phyloP scores from a whole-genome alignment of 768 basidiomycete genomes.

The Dictyophora rubrovolvata region DNA sequence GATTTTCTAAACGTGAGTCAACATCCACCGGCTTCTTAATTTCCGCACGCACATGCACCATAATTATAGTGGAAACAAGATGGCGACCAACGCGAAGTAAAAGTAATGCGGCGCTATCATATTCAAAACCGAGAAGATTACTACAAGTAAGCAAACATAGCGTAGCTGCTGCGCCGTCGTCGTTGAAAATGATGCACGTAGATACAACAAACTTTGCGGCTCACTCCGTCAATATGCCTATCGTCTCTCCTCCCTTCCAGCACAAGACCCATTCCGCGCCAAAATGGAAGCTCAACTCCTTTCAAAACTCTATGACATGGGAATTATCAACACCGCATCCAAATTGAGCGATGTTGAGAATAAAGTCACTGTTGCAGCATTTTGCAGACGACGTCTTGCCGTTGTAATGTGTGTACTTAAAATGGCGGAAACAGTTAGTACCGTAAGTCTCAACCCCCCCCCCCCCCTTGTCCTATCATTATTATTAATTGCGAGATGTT shows the following conservation, averaged over 20 bases:
- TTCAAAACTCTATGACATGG: constrained; percentile 95
- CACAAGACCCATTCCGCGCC: constrained; percentile 78
- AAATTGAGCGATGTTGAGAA: constrained; percentile 91
- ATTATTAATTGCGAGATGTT: constrained; percentile 4
- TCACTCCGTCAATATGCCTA: constrained; percentile 78
- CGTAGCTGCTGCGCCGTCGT: constrained; percentile 13
- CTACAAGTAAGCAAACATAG: constrained; percentile 48
- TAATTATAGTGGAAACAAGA: constrained; percentile 86
- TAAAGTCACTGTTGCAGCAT: constrained; percentile 90
- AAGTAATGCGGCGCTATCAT: constrained; percentile 92
- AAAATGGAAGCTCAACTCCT: constrained; percentile 82
- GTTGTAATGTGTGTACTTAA: constrained; percentile 88
- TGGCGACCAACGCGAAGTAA: constrained; percentile 80
- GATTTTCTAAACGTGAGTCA: constrained; percentile 82
- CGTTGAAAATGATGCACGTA: constrained; percentile 17
- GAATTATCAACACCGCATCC: constrained; percentile 74
- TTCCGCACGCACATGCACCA: constrained; percentile 4
- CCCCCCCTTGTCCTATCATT: constrained; percentile 8
- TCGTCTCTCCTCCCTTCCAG: constrained; percentile 75
- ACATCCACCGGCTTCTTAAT: constrained; percentile 7
- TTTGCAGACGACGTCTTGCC: constrained; percentile 84
- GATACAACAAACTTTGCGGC: constrained; percentile 94
- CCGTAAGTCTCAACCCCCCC: constrained; percentile 35
- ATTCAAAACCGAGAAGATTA: constrained; percentile 92
- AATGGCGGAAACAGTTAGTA: constrained; percentile 93